phyloP scores from a whole-genome alignment of 1,284 basidiomycete species.

The Moesziomyces sp. region DNA sequence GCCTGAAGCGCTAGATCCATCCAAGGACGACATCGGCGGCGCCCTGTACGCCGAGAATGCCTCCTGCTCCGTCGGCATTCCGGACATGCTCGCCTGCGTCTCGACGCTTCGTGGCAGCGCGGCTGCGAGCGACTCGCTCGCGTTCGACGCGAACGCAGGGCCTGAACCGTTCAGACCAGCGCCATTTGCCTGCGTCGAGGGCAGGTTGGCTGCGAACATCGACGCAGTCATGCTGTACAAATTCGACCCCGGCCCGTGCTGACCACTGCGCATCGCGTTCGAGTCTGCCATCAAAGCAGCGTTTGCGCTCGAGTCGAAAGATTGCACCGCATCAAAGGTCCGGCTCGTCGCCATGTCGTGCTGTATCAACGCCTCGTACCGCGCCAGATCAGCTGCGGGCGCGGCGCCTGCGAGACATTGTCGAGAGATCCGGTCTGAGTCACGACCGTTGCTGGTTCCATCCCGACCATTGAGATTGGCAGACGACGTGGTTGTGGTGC shows the following conservation, averaged over 20 bases:
- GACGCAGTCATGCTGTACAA: conserved; percentile 8
- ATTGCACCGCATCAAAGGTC: conserved; percentile 15
- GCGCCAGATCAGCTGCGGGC: neutral
- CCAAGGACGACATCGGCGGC: neutral
- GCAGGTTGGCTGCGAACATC: conserved; percentile 1
- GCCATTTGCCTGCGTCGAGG: conserved; percentile 3
- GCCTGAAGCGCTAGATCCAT: neutral
- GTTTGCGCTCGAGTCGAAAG: neutral
- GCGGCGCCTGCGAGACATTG: neutral
- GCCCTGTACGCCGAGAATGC: neutral
- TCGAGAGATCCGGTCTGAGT: neutral
- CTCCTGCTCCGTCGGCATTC: neutral
- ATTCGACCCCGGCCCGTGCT: neutral
- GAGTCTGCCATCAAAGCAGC: neutral
- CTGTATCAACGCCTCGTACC: conserved; percentile 6
- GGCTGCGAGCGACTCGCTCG: conserved; percentile 27
- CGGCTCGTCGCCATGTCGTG: conserved; percentile 4
- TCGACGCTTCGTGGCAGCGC: conserved; percentile 7
- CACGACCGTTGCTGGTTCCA: neutral
- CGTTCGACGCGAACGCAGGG: conserved; percentile 3
- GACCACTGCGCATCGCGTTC: neutral
- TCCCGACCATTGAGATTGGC: neutral
- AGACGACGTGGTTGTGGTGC: conserved; percentile 5
- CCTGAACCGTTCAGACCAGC: neutral
- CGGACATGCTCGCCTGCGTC: no score